Evolutionary conservation across 2,329 filamentous ascomycete species (phyloP).

Genomic region (Arthrobotrys conoides): DNA sequence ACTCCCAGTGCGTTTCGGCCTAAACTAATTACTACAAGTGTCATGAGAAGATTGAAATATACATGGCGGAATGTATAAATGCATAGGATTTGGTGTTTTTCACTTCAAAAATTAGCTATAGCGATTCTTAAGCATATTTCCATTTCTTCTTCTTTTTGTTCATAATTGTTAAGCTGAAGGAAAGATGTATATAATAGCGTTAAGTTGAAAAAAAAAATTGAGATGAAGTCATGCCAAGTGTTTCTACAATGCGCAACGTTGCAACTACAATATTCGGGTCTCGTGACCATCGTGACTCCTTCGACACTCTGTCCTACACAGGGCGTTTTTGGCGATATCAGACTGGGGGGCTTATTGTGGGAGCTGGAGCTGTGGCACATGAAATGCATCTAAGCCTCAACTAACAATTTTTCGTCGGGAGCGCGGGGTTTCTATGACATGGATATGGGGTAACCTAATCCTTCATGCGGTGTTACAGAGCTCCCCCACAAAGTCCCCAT

Average conservation of each 20-base stretch:
- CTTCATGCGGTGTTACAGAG: conserved; percentile 18
- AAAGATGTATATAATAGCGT: neutral
- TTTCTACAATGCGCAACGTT: neutral
- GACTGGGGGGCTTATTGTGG: neutral
- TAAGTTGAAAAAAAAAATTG: conserved; percentile 2
- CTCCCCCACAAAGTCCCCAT: conserved; percentile 18
- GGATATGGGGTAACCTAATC: neutral
- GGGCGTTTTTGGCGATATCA: conserved; percentile 6
- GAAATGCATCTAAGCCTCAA: conserved; percentile 24
- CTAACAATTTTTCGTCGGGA: conserved; percentile 1
- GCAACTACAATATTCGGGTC: neutral
- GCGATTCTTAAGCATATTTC: conserved; percentile 3
- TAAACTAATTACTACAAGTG: neutral
- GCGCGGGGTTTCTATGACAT: neutral
- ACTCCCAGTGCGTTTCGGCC: conserved; percentile 39
- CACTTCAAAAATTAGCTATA: neutral
- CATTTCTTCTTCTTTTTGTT: neutral
- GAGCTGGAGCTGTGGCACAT: neutral
- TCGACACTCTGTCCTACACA: neutral
- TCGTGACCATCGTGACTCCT: conserved; percentile 18
- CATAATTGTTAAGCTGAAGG: neutral
- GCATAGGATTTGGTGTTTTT: conserved; percentile 42
- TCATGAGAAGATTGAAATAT: neutral
- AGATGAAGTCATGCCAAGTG: conserved; percentile 6
- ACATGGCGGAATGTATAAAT: conserved; percentile 6